phyloP scores from a whole-genome alignment of 805 yeast species.

The Millerago galiae region DNA sequence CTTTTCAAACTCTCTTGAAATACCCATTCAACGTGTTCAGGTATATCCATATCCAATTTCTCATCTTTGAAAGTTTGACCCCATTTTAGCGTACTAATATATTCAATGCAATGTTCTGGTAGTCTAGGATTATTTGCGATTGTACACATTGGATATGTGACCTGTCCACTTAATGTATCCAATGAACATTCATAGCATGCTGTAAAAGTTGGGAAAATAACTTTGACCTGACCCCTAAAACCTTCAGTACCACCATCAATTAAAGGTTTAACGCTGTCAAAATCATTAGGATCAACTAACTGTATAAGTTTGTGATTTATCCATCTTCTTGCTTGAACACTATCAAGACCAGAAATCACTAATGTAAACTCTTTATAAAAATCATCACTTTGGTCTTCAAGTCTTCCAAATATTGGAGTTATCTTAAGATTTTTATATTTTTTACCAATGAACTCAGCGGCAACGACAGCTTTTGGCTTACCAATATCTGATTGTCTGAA shows the following conservation, averaged over 20 bases:
- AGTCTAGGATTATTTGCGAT: constrained; percentile 90
- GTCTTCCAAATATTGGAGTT: constrained; percentile 54
- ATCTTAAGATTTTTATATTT: constrained; percentile 42
- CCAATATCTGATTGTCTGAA: constrained; percentile 80
- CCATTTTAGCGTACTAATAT: constrained; percentile 79
- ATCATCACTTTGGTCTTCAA: constrained; percentile 54
- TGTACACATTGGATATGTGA: constrained; percentile 85
- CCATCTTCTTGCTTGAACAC: constrained; percentile 88
- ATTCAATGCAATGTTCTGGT: constrained; percentile 92
- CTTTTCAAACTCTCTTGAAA: constrained; percentile 47
- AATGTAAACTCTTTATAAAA: constrained; percentile 66
- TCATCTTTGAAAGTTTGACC: constrained; percentile 39
- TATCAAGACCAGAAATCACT: constrained; percentile 83
- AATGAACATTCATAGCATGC: constrained; percentile 93
- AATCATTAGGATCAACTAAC: constrained; percentile 49
- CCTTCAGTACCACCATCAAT: constrained; percentile 98
- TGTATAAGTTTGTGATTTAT: constrained; percentile 65
- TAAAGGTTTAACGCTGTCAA: constrained; percentile 50
- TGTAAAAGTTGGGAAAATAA: constrained; percentile 75
- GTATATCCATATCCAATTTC: constrained; percentile 61
- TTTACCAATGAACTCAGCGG: constrained; percentile 51
- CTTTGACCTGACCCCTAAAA: constrained; percentile 83
- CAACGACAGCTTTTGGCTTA: constrained; percentile 73
- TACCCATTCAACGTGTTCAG: constrained; percentile 61
- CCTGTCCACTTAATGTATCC: constrained; percentile 55